These are phyloP conservation scores for Penicillium verrucosum DNA, from an alignment of 2,329 filamentous ascomycete species.

Conservation along the genomic window DNA sequence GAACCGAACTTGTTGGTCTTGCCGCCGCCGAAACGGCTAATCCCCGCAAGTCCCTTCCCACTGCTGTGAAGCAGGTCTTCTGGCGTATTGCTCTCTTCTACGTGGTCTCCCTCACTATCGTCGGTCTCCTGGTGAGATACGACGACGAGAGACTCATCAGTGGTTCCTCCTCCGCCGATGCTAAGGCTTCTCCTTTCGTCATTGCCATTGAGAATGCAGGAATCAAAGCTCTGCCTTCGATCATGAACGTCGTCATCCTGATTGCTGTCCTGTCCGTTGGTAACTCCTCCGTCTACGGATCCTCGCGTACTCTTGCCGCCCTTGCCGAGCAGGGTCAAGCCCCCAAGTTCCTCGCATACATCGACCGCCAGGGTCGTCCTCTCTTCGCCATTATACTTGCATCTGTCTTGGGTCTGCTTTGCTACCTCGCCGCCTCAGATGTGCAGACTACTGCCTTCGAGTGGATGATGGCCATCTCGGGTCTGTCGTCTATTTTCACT, in stretches of 20 bases:
- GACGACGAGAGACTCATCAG: constrained; percentile 62
- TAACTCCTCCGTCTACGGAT: constrained; percentile 88
- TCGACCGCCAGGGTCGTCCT: constrained; percentile 78
- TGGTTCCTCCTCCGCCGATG: constrained; percentile 58
- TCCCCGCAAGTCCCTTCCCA: constrained; percentile 69
- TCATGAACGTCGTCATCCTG: constrained; percentile 95
- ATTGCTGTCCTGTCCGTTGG: constrained; percentile 86
- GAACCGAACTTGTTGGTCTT: constrained; percentile 61
- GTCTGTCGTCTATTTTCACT: constrained; percentile 70
- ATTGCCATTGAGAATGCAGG: constrained; percentile 85
- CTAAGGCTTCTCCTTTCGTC: constrained; percentile 83
- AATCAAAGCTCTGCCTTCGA: constrained; percentile 73
- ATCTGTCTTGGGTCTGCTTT: constrained; percentile 66
- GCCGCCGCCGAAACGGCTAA: constrained; percentile 59
- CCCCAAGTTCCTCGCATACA: constrained; percentile 71
- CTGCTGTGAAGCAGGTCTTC: constrained; percentile 88
- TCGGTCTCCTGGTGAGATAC: constrained; percentile 79
- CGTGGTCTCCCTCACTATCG: constrained; percentile 73
- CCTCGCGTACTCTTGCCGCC: constrained; percentile 82
- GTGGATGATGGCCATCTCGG: constrained; percentile 76
- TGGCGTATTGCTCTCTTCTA: constrained; percentile 94
- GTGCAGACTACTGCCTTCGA: constrained; percentile 64
- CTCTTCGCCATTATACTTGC: constrained; percentile 69
- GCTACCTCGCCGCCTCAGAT: constrained; percentile 68
- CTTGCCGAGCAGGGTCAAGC: constrained; percentile 85